A percentile compares a stretch with the other conserved stretches of the same genome.
Evolutionary conservation across 1,284 basidiomycete genomes (phyloP).

Genomic region (Golubevia sp.): DNA sequence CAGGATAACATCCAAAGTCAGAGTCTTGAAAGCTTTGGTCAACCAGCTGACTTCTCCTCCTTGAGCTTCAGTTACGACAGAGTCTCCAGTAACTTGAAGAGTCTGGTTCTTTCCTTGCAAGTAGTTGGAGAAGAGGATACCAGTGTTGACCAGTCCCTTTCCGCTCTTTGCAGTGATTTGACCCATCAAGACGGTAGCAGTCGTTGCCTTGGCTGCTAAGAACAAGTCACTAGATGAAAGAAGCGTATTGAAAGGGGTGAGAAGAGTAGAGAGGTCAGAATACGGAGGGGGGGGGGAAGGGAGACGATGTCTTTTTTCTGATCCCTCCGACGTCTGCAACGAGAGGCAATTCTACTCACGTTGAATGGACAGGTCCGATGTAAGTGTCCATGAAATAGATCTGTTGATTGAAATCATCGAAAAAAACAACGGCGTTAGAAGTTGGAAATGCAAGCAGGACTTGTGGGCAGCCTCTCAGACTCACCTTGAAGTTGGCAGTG

Average conservation of each 20-base stretch:
- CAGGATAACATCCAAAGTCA: constrained; percentile 39
- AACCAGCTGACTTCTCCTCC: constrained; percentile 53
- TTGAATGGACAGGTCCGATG: no score
- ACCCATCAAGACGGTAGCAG: constrained; percentile 30
- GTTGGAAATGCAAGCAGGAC: no score
- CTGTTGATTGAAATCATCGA: no score
- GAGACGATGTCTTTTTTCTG: no score
- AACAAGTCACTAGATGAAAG: constrained; percentile 41
- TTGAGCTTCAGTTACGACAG: constrained; percentile 43
- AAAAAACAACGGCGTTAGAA: no score
- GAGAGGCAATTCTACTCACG: no score
- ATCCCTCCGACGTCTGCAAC: no score
- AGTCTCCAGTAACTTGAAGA: constrained; percentile 34
- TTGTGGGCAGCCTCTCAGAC: no score
- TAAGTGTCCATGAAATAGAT: constrained; percentile 18
- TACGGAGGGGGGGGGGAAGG: no score
- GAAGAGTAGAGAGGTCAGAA: no score
- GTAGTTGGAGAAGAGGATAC: constrained; percentile 51
- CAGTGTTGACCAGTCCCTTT: constrained; percentile 33
- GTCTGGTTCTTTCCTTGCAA: constrained; percentile 44
- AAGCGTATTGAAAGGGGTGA: no score
- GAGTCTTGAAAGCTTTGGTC: constrained; percentile 41
- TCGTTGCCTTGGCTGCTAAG: constrained; percentile 40
- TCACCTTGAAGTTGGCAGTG: constrained; percentile 52
- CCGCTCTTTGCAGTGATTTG: constrained; percentile 37